Evolutionary conservation across 495 filamentous ascomycete species (phyloP).

Genomic region (Lichenothelia convexa): DNA sequence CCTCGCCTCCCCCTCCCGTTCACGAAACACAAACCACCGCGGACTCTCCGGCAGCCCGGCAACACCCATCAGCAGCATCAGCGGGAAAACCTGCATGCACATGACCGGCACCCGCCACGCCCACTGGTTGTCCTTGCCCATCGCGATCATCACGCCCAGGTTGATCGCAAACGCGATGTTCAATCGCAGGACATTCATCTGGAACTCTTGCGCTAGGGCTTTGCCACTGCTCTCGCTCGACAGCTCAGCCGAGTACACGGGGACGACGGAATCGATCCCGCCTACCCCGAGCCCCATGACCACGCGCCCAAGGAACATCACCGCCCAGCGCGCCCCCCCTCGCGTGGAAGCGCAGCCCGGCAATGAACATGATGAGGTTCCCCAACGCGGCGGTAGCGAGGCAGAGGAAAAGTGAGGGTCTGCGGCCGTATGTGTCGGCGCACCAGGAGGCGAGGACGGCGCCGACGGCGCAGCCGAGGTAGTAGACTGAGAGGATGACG

Average conservation of each 20-base stretch:
- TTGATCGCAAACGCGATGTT: conserved; percentile 34
- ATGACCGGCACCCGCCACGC: conserved; percentile 44
- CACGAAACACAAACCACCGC: conserved; percentile 31
- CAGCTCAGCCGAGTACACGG: conserved; percentile 36
- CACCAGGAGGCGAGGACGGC: conserved; percentile 30
- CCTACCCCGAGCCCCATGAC: conserved; percentile 39
- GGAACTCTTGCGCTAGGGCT: conserved; percentile 38
- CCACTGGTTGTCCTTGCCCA: conserved; percentile 23
- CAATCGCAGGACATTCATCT: conserved; percentile 38
- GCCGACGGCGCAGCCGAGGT: conserved; percentile 34
- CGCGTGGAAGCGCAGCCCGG: conserved; percentile 28
- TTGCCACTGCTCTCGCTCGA: conserved; percentile 30
- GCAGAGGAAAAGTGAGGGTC: conserved; percentile 29
- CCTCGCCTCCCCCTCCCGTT: conserved; percentile 25
- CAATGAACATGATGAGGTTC: conserved; percentile 36
- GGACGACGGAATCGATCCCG: conserved; percentile 37
- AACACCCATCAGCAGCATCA: conserved; percentile 28
- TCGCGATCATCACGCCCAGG: conserved; percentile 16
- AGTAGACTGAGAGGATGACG: conserved; percentile 40
- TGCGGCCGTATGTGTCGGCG: conserved; percentile 32
- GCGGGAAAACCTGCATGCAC: conserved; percentile 37
- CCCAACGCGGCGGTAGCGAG: conserved; percentile 30
- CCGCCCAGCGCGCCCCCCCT: conserved; percentile 22
- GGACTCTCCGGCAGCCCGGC: conserved; percentile 34
- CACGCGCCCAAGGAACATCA: conserved; percentile 34